Evolutionary conservation across 1,284 basidiomycete species (phyloP).

Genomic region (Trichosporon inkin): DNA sequence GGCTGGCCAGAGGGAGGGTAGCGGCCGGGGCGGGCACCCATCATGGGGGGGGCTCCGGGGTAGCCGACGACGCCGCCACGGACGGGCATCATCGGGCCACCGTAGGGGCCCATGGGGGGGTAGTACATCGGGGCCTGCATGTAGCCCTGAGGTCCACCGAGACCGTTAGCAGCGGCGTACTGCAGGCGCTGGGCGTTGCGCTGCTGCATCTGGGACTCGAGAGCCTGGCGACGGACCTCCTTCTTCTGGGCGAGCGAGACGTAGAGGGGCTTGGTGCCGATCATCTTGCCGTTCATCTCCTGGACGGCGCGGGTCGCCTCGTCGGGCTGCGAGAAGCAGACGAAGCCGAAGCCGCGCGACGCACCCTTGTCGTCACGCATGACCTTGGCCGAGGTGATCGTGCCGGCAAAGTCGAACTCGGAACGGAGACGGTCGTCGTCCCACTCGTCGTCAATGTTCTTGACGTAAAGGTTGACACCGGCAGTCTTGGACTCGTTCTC

Average conservation of each 20-base stretch:
- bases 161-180: slow-evolving; percentile 79
- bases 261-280: slow-evolving; percentile 96
- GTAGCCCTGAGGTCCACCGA: slow-evolving; percentile 66
- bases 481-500: slow-evolving; percentile 98
- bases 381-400: slow-evolving; percentile 98
- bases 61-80: slow-evolving; percentile 41
- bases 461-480: slow-evolving; percentile 99
- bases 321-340: slow-evolving; percentile 97
- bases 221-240: slow-evolving; percentile 95
- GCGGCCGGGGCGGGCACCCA: slow-evolving; percentile 66
- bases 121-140: slow-evolving; percentile 79
- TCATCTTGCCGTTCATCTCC: slow-evolving; percentile 99
- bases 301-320: slow-evolving; percentile 99
- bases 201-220: slow-evolving; percentile 97
- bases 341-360: slow-evolving; percentile 92
- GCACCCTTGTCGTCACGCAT: slow-evolving; percentile 89
- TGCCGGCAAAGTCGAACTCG: slow-evolving; percentile 95
- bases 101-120: slow-evolving; percentile 67
- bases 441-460: slow-evolving; percentile 85
- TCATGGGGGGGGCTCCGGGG: slow-evolving; percentile 70
- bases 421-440: slow-evolving; percentile 90
- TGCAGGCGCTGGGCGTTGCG: slow-evolving; percentile 87
- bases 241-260: slow-evolving; percentile 98
- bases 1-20: slow-evolving; percentile 67
- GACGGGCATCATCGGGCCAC: slow-evolving; percentile 55